A percentile compares a stretch with the other conserved stretches of the same genome.
phyloP scores from a whole-genome alignment of 805 yeast genomes.

The Torulaspora indica region DNA sequence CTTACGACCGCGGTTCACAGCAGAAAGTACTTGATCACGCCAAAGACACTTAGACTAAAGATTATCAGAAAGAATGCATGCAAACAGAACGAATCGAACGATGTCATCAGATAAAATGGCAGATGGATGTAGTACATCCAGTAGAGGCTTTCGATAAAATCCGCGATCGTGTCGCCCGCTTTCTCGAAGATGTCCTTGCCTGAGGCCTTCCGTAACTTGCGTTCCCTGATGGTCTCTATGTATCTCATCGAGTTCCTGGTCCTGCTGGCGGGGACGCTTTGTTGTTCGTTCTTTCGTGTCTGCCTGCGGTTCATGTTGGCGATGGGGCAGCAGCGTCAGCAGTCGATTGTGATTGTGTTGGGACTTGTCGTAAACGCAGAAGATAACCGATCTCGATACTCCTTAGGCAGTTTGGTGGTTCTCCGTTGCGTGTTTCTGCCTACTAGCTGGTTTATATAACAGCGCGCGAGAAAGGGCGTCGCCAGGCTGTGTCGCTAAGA shows the following conservation, averaged over 20 bases:
- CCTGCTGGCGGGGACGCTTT: background rate
- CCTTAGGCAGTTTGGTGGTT: too few species aligned
- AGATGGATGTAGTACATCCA: slow-evolving; percentile 45
- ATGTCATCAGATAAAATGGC: slow-evolving; percentile 43
- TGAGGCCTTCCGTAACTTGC: slow-evolving; percentile 11
- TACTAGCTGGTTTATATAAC: background rate
- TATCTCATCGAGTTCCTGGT: slow-evolving; percentile 9
- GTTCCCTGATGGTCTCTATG: slow-evolving; percentile 15
- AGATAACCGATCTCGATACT: too few species aligned
- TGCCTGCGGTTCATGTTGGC: background rate
- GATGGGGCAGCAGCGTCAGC: background rate
- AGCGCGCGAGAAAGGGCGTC: background rate
- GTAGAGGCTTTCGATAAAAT: slow-evolving; percentile 33
- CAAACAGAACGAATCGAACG: slow-evolving; percentile 40
- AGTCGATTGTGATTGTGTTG: background rate
- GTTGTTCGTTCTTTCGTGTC: background rate
- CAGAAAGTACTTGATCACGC: slow-evolving; percentile 34
- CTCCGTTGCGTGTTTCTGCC: background rate
- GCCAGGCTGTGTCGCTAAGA: background rate
- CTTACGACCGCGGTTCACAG: slow-evolving; percentile 10
- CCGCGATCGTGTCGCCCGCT: slow-evolving; percentile 25
- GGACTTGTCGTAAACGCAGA: background rate
- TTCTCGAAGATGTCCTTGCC: slow-evolving; percentile 20
- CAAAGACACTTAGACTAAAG: slow-evolving; percentile 39
- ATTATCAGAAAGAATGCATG: slow-evolving; percentile 39